These are phyloP conservation scores for Oemleria cerasiformis DNA, from an alignment of 306 rosid genomes.

Conservation along the genomic window DNA sequence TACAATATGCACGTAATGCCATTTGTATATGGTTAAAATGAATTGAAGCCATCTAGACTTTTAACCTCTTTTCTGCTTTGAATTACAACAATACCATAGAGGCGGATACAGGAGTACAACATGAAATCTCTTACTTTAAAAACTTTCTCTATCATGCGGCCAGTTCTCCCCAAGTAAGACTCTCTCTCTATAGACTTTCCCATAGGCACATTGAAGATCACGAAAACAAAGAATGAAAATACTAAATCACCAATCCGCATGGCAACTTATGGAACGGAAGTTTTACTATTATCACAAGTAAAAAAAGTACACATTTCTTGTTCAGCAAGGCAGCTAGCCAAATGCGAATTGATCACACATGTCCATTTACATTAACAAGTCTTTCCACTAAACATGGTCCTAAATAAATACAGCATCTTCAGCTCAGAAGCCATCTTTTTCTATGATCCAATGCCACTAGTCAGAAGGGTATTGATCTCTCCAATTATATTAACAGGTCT, in stretches of 20 bases:
- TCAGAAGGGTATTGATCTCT: slow-evolving; percentile 64
- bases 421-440: not conserved
- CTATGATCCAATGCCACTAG: slow-evolving; percentile 66
- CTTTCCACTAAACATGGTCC: not conserved
- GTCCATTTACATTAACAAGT: not conserved
- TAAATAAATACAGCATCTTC: too few species aligned
- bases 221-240: too few species aligned
- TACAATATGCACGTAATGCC: too few species aligned
- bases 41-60: too few species aligned
- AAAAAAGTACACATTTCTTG: not conserved
- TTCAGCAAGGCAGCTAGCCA: not conserved
- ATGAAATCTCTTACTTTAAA: too few species aligned
- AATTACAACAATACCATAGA: too few species aligned
- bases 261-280: not conserved
- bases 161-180: too few species aligned
- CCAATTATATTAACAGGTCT: slow-evolving; percentile 92
- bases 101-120: too few species aligned
- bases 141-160: not conserved
- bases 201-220: not conserved
- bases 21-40: too few species aligned
- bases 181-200: too few species aligned
- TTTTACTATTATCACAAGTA: not conserved
- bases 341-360: not conserved
- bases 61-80: too few species aligned
- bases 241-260: not conserved